Evolutionary conservation across 208 protist species (phyloP).

Genomic region (Wallacemonas sp.): DNA sequence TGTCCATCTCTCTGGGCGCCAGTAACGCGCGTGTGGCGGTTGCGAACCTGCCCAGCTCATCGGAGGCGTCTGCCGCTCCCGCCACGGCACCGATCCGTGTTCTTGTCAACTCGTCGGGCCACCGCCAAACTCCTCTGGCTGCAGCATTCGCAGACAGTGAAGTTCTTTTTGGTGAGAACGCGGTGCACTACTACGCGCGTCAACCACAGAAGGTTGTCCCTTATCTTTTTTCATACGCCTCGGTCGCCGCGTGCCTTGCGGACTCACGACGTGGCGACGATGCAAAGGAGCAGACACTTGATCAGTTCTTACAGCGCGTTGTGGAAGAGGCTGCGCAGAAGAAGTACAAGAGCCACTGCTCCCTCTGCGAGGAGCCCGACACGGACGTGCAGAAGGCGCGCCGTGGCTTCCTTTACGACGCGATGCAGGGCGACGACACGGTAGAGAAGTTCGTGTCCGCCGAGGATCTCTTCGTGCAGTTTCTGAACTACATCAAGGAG

Average conservation of each 20-base stretch:
- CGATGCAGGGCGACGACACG: slow-evolving; percentile 23
- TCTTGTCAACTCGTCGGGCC: slow-evolving; percentile 75
- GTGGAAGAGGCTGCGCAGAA: slow-evolving; percentile 41
- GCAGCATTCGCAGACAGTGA: slow-evolving; percentile 72
- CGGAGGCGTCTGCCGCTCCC: background rate
- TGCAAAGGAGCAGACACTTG: slow-evolving; percentile 16
- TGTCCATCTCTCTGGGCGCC: slow-evolving; percentile 80
- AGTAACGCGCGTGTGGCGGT: slow-evolving; percentile 76
- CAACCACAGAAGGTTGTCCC: slow-evolving; percentile 77
- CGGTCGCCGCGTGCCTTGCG: slow-evolving; percentile 40
- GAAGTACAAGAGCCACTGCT: slow-evolving; percentile 63
- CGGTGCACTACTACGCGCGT: slow-evolving; percentile 55
- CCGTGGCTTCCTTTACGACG: slow-evolving; percentile 51
- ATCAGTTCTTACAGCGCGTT: slow-evolving; percentile 19
- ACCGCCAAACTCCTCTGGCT: slow-evolving; percentile 69
- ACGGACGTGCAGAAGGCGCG: slow-evolving; percentile 13
- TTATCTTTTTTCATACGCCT: slow-evolving; percentile 72
- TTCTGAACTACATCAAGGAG: slow-evolving; percentile 84
- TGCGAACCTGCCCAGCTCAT: slow-evolving; percentile 20
- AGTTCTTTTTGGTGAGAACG: slow-evolving; percentile 80
- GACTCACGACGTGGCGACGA: slow-evolving; percentile 11
- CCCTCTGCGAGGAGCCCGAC: slow-evolving; percentile 21
- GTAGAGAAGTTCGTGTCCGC: slow-evolving; percentile 50
- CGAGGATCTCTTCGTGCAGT: slow-evolving; percentile 73
- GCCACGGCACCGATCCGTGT: slow-evolving; percentile 44